Evolutionary conservation across 2,329 filamentous ascomycete genomes (phyloP).

Genomic region (Phoma sp.): DNA sequence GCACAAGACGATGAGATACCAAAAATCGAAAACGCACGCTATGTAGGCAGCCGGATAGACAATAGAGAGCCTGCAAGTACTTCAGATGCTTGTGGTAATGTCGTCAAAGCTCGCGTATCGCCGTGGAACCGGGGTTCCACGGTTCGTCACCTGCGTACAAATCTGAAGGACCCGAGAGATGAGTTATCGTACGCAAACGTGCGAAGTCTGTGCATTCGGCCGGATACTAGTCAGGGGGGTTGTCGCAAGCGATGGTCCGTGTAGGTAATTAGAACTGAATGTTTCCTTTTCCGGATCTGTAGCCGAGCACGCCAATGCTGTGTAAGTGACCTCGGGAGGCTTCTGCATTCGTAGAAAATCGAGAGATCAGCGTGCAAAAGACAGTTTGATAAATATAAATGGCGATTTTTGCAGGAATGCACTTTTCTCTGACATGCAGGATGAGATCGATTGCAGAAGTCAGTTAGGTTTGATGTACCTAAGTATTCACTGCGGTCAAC

Average conservation of each 20-base stretch:
- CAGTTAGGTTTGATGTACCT: no score
- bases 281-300: slow-evolving; percentile 9
- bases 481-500: no score
- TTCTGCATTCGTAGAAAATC: no score
- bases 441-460: no score
- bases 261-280: no score
- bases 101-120: slow-evolving; percentile 1
- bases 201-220: not conserved
- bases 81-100: not conserved
- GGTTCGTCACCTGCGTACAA: slow-evolving; percentile 7
- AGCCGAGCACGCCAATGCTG: slow-evolving; percentile 1
- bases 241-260: slow-evolving; percentile 3
- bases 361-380: no score
- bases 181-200: slow-evolving; percentile 10
- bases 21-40: not conserved
- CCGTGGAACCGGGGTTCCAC: not conserved
- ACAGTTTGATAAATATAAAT: no score
- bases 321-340: no score
- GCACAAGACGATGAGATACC: no score
- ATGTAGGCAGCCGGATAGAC: not conserved
- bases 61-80: not conserved
- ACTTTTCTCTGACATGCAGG: no score
- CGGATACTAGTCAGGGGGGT: not conserved
- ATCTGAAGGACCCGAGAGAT: slow-evolving; percentile 10
- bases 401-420: no score